A percentile compares a stretch with the other conserved stretches of the same genome.
Conservation (phyloP, 2,329 filamentous ascomycete genomes). For the Rosellinia necatrix region DNA sequence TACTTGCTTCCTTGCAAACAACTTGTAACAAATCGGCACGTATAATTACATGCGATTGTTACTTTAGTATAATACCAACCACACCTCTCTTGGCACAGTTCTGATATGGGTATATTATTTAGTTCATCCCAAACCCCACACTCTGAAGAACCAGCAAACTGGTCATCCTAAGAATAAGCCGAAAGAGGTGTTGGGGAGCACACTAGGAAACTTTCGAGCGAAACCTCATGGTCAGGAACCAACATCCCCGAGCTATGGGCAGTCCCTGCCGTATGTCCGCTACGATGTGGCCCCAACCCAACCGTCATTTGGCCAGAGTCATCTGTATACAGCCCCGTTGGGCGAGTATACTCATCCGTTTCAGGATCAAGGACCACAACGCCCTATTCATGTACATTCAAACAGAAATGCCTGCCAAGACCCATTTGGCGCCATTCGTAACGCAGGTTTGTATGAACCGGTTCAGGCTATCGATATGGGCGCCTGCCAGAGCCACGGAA, state of each 20-base stretch:
- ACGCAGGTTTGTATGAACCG: not conserved
- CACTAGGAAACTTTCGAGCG: constrained; percentile 32
- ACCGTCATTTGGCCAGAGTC: constrained; percentile 15
- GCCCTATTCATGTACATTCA: not conserved
- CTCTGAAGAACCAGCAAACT: constrained; percentile 36
- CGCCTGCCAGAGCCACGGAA: constrained; percentile 13
- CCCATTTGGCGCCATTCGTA: not conserved
- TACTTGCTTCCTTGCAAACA: no score
- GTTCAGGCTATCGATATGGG: not conserved
- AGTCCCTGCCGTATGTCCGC: constrained; percentile 31
- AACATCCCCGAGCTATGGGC: constrained; percentile 31
- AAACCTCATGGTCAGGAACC: constrained; percentile 12
- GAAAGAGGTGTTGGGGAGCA: constrained; percentile 1
- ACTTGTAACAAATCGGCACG: no score
- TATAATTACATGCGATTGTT: no score
- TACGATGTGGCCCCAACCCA: constrained; percentile 21
- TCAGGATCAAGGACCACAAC: not conserved
- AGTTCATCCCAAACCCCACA: constrained; percentile 58
- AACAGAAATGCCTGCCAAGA: not conserved
- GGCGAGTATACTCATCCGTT: constrained; percentile 20
- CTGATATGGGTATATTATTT: no score
- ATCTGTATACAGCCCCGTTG: constrained; percentile 14
- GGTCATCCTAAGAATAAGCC: not conserved
- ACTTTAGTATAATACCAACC: no score
- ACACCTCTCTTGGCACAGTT: no score